phyloP scores from a whole-genome alignment of 345 rosid species.

The Euphorbia pulcherrima region DNA sequence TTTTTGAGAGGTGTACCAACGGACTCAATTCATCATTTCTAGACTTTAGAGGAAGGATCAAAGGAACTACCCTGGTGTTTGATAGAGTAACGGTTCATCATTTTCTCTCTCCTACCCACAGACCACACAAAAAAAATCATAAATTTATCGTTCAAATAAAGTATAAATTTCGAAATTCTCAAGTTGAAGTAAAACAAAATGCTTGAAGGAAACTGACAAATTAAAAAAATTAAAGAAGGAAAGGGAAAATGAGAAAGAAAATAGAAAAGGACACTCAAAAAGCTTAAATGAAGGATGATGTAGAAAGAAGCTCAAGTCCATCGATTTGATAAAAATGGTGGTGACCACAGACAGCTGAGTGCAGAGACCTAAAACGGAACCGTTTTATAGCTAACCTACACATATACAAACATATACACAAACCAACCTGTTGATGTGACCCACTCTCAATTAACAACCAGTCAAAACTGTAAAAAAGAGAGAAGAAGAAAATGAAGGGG shows the following conservation, averaged over 20 bases:
- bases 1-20: no score
- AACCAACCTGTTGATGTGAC: constrained; percentile 97
- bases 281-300: background rate
- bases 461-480: constrained; percentile 52
- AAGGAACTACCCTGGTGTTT: constrained; percentile 7
- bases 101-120: background rate
- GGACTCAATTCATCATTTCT: no score
- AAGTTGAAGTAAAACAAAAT: background rate
- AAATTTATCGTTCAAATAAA: background rate
- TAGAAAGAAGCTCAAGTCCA: constrained; percentile 18
- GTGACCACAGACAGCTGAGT: constrained; percentile 46
- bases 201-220: constrained; percentile 5
- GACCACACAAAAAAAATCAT: background rate
- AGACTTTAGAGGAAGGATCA: constrained; percentile 16
- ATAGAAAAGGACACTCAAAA: no score
- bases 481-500: background rate
- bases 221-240: background rate
- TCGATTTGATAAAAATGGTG: constrained; percentile 31
- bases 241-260: constrained; percentile 5
- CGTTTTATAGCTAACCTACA: constrained; percentile 31
- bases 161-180: background rate
- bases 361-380: constrained; percentile 51
- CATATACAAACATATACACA: background rate
- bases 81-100: constrained; percentile 18
- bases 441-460: constrained; percentile 76